Evolutionary conservation across 257 asterid genomes (phyloP), one percentile per base, ranked within the genome.

Genomic region (Solanum pimpinellifolium): DNA sequence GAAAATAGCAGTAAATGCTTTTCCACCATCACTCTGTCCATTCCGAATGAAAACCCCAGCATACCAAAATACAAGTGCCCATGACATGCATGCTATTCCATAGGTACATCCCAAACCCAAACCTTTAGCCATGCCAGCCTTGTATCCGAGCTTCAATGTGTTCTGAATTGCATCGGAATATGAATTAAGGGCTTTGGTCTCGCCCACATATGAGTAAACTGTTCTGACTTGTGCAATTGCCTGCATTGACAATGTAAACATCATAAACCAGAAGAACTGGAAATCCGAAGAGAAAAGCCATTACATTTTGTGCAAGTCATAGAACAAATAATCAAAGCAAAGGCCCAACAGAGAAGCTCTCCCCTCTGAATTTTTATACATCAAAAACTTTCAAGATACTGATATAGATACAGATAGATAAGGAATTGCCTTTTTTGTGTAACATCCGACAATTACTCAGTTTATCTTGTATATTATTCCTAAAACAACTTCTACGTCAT

Each of bases 61-160:
- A 35, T 97, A 97, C 99, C 99, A 96, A 90, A 97, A 94, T 80
- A 96, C 99, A 42, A 97, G 95, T 59, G 99, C 99, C 99, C 99
- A 97, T 0, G 99, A 96, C 98, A 96, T 96, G 95, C 99, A 97
- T 44, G 99, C 99, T 88, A 97, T 97, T 87, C 99, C 99, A 16
- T 95, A 96, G 18, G 99, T 96, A 87, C 99, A 97, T 87, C 99
- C 99, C 84, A 97, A 88, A 74, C 99, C 99, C 25, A 97, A 94
- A 29, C 99, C 99, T 91, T 96, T 97, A 68, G 99, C 99, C 98
- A 97, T 96, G 47, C 99, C 99, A 33, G 99, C 99, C 92, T 92
- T 97, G 91, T 97, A 97, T 59, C 99, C 98, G n/a, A 97, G 95
- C 90, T 96, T 95, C 74, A 96, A 86, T 1, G 99, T 96, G 87